Evolutionary conservation across 2,329 filamentous ascomycete species (phyloP), one percentile per base, ranked within the genome.

Genomic region (Exophiala aquamarina): DNA sequence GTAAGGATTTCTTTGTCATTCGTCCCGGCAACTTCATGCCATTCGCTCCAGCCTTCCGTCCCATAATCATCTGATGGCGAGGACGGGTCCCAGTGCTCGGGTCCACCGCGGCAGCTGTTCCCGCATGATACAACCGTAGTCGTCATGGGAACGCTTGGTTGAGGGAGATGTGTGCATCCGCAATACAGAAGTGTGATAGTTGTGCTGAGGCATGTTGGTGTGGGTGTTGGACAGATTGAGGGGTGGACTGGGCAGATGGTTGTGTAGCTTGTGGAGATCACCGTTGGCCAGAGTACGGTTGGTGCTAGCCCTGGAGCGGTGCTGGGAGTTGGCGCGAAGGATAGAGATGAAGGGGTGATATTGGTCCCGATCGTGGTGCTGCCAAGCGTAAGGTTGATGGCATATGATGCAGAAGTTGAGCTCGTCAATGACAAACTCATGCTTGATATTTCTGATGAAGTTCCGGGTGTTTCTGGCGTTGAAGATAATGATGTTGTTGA

Each of bases 231-330:
- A 39, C 41, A 45, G 4, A 42, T 52, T 4, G 36, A 36, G 2
- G 41, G 35, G 15, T 54, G 36, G 4, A 23, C 17, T 2, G 49
- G 29, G 33, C 54, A 57, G 47, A 54, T 46, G 13, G 47, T 49
- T 9, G 48, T 49, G 40, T 54, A 57, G 15, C 38, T 51, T 11
- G 55, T 57, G 10, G 46, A 50, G 38, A 57, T 54, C n/a, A 47
- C 37, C 7, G 50, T 55, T 19, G 50, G 52, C 3, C 47, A 34
- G 10, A 41, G 36, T 15, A 44, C 39, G 9, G 52, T 55, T 20
- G 50, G 52, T 5, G 52, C 36, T 9, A 41, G 31, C 3, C 23
- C 32, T 29, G 17, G 15, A 20, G 20, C 40, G 18, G 28, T 35
- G 20, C 29, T 41, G 19, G 17, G 44, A 29, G 34, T 21, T 32